Percentiles rank a stretch among this genome's conserved stretches.
Evolutionary conservation across 2,329 filamentous ascomycete species (phyloP).

Genomic region (Neofusicoccum laricinum): DNA sequence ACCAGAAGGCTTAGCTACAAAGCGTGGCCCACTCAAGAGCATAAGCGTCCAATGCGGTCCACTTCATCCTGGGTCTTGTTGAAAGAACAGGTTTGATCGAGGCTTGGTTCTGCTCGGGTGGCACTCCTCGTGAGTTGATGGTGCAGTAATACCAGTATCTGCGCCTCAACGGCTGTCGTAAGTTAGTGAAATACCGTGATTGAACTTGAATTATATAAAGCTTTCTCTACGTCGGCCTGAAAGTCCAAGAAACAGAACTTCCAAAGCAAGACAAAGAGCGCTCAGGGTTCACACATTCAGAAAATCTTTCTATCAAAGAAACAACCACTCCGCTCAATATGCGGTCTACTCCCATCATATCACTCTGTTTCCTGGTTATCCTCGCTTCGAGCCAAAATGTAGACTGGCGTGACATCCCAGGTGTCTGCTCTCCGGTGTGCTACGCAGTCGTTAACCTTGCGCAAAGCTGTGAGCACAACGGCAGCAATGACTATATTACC

Average conservation of each 20-base stretch:
- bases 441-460: background rate
- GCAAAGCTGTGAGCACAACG: background rate
- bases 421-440: background rate
- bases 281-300: background rate
- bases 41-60: background rate
- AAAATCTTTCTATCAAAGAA: background rate
- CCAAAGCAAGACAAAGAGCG: too few relatives aligned
- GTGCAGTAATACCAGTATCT: background rate
- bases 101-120: background rate
- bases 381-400: background rate
- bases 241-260: too few relatives aligned
- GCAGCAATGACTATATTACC: background rate
- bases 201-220: background rate
- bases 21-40: background rate
- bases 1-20: background rate
- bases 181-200: background rate
- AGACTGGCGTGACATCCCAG: background rate
- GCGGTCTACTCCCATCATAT: background rate
- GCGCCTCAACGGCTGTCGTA: background rate
- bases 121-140: background rate
- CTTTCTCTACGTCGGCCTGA: too few relatives aligned
- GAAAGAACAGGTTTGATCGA: background rate
- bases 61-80: background rate
- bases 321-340: background rate
- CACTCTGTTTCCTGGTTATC: background rate